These are phyloP conservation scores for Paecilomyces sp. DNA, from an alignment of 2,329 filamentous ascomycete species.

Conservation along the genomic window DNA sequence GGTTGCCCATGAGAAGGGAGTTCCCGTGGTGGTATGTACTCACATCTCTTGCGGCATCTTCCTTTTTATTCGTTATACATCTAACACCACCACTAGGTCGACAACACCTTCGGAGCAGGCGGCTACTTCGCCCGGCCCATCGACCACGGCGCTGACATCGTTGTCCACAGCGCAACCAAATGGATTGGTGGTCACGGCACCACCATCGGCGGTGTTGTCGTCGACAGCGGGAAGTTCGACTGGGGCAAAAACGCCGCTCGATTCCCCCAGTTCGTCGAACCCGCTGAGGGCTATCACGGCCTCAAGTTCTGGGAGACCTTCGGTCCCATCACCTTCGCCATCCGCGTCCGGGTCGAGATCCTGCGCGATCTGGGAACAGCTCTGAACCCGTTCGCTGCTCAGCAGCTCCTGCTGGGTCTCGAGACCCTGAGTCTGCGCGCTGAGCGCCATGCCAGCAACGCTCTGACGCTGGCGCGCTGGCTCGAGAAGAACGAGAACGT, in stretches of 20 bases:
- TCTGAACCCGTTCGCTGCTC: conserved; percentile 84
- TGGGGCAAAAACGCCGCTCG: conserved; percentile 78
- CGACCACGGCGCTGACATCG: conserved; percentile 84
- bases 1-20: conserved; percentile 64
- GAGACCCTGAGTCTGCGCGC: conserved; percentile 84
- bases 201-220: conserved; percentile 76
- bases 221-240: conserved; percentile 88
- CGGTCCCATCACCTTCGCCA: conserved; percentile 71
- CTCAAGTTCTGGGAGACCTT: conserved; percentile 91
- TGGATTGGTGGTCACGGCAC: conserved; percentile 97
- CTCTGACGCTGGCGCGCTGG: conserved; percentile 71
- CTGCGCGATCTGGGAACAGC: conserved; percentile 76
- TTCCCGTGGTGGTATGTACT: conserved; percentile 52
- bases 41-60: not conserved
- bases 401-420: conserved; percentile 80
- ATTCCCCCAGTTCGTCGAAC: conserved; percentile 91
- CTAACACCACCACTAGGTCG: conserved; percentile 49
- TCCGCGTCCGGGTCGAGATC: conserved; percentile 81
- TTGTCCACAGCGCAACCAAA: conserved; percentile 91
- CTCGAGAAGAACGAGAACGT: conserved; percentile 78
- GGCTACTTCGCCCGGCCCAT: conserved; percentile 84
- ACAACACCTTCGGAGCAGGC: conserved; percentile 93
- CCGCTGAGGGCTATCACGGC: conserved; percentile 80
- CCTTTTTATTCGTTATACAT: not conserved
- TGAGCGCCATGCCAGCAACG: conserved; percentile 81